Evolutionary conservation across 108 stramenopile genomes (phyloP), one percentile per base, ranked within the genome.

Genomic region (Asterionellopsis glacialis): DNA sequence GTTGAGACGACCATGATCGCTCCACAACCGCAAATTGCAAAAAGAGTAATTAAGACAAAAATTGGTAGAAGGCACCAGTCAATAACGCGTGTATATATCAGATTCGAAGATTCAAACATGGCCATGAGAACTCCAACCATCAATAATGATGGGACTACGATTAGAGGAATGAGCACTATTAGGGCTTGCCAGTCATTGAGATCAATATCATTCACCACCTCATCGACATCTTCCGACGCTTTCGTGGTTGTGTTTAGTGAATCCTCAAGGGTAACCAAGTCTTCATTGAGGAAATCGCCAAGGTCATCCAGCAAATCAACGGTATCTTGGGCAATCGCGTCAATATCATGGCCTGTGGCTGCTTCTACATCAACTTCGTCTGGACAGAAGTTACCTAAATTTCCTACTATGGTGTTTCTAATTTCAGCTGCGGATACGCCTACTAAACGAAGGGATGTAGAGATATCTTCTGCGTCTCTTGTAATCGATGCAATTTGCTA

Each of bases 51-150:
- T 11, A 76, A 1, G 26, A 59, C 49, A 54, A 76, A 57, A 10
- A 70, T n/a, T 47, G 75, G 75, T 40, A 70, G 11, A 0, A 70
- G 41, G 42, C 56, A 41, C 75, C 75, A 76, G 11, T 41, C 53
- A 3, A 69, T 51, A 15, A 70, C 24, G 24, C 26, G 25, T 40
- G 63, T 63, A 19, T 53, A 61, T 9, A 23, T 40, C 27, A 55
- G 55, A 1, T 42, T 22, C 16, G 43, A 70, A 24, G 59, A 41
- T 41, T 70, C 61, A 19, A 14, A 65, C 68, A 63, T 66, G n/a
- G 69, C 75, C 62, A 70, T 54, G 14, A 65, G 4, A 14, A 76
- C 52, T 21, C 63, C 63, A 1, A 76, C 61, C 23, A 70, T n/a
- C 27, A 76, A 21, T 6, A 76, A 23, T 14, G 62, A 40, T 12